phyloP scores from a whole-genome alignment of 306 rosid species.

The Glycine soja region DNA sequence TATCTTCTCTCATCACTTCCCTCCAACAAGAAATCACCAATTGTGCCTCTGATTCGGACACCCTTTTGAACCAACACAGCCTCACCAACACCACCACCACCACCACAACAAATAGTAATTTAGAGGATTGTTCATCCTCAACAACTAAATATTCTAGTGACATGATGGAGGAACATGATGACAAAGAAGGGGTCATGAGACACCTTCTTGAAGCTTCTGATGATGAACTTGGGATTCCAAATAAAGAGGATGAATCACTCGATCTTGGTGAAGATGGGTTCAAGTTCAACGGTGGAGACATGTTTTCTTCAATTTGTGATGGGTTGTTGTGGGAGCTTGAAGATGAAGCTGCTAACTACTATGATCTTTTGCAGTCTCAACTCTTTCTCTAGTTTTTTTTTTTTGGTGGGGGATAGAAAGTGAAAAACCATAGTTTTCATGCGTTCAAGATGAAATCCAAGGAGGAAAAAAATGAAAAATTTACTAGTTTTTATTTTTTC shows the following conservation, averaged over 20 bases:
- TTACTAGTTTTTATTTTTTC: background rate
- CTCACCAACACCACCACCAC: background rate
- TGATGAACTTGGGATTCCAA: constrained; percentile 91
- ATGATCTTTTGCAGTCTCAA: constrained; percentile 71
- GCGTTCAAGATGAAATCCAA: background rate
- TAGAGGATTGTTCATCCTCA: constrained; percentile 43
- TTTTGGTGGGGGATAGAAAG: constrained; percentile 7
- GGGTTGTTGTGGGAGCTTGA: constrained; percentile 75
- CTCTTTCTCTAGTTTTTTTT: constrained; percentile 60
- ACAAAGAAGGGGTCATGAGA: constrained; percentile 64
- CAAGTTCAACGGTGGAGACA: constrained; percentile 44
- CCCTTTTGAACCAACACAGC: constrained; percentile 33
- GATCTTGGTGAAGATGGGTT: constrained; percentile 29
- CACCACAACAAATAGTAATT: background rate
- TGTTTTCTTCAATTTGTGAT: constrained; percentile 52
- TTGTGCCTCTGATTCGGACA: background rate
- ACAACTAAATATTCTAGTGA: constrained; percentile 22
- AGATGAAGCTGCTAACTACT: constrained; percentile 84
- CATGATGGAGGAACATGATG: constrained; percentile 45
- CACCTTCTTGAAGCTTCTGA: constrained; percentile 89
- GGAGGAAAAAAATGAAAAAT: background rate
- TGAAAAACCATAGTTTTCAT: background rate
- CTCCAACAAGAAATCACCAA: constrained; percentile 72
- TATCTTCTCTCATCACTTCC: constrained; percentile 66
- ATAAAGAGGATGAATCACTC: background rate